Evolutionary conservation across 169 alveolate species (phyloP).

Genomic region (Besnoitia besnoiti): DNA sequence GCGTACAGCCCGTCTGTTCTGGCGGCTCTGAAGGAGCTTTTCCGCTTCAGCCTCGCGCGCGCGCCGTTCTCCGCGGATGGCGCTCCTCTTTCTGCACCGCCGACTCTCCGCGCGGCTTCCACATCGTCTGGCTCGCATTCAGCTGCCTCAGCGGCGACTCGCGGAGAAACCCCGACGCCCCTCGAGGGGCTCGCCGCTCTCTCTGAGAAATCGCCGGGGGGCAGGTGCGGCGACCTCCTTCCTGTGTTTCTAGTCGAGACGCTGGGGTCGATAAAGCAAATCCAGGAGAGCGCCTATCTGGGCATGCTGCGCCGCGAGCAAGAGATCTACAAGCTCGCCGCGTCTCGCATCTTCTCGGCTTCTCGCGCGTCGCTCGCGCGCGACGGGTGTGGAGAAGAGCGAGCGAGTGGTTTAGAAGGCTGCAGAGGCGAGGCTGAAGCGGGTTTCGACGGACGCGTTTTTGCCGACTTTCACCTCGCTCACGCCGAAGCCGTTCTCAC

Average conservation of each 20-base stretch:
- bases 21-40: neutral
- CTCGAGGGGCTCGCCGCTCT: too few relatives aligned
- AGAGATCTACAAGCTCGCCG: neutral
- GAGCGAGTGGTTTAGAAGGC: neutral
- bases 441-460: neutral
- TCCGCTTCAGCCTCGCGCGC: neutral
- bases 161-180: too few relatives aligned
- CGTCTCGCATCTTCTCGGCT: neutral
- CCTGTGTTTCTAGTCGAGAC: neutral
- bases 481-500: neutral
- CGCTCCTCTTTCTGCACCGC: neutral
- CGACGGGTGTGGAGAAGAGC: neutral
- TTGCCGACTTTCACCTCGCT: neutral
- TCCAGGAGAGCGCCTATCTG: neutral
- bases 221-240: neutral
- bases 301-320: neutral
- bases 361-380: neutral
- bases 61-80: neutral
- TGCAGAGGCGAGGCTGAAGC: neutral
- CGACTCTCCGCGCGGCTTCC: neutral
- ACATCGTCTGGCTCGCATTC: neutral
- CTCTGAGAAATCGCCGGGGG: too few relatives aligned
- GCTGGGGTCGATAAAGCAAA: neutral
- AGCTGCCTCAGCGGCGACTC: neutral
- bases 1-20: neutral